Evolutionary conservation across 73 alveolate genomes (phyloP).

Genomic region (Tetrahymena borealis): DNA sequence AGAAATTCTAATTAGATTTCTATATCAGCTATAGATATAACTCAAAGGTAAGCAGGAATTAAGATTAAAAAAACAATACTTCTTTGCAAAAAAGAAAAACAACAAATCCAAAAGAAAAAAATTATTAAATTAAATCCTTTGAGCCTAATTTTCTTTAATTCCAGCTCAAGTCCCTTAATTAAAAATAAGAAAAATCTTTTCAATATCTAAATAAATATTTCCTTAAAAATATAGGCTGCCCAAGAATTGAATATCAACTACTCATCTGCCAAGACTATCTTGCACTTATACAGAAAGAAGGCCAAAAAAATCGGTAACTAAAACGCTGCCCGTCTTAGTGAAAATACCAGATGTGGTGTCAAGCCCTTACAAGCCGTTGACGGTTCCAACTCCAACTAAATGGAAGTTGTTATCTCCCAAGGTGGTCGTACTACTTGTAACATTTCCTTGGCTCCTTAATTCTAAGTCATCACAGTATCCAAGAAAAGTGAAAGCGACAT

Average conservation of each 20-base stretch:
- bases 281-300: not conserved
- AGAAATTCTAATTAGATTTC: too few species aligned
- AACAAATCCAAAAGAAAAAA: not conserved
- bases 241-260: not conserved
- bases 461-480: not conserved
- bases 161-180: not conserved
- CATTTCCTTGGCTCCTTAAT: not conserved
- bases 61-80: too few species aligned
- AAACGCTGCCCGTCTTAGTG: not conserved
- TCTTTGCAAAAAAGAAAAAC: not conserved
- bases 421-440: not conserved
- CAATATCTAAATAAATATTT: not conserved
- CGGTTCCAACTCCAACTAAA: not conserved
- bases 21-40: too few species aligned
- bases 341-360: not conserved
- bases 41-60: too few species aligned
- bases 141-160: not conserved
- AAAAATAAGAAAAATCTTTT: not conserved
- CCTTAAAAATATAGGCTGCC: not conserved
- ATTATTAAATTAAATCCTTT: not conserved
- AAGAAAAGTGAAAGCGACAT: not conserved
- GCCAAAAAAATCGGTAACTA: not conserved
- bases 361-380: not conserved
- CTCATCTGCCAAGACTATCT: constrained; percentile 2
- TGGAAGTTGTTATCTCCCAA: not conserved